Evolutionary conservation across 208 protist genomes (phyloP).

Genomic region (Borovskyia barvae): DNA sequence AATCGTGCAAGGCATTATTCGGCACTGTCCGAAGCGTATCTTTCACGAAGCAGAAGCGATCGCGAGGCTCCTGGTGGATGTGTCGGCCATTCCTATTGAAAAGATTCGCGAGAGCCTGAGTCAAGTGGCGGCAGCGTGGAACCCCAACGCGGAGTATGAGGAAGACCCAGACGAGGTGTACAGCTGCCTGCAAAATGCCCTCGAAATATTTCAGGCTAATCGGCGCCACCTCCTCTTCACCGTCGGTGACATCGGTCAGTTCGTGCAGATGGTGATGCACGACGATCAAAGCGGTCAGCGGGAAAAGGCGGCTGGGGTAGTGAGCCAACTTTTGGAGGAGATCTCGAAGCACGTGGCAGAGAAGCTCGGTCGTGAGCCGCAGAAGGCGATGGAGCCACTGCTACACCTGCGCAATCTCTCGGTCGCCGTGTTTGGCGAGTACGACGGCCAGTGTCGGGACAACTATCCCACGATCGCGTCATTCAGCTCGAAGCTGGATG

Average conservation of each 20-base stretch:
- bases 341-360: slow-evolving; percentile 95
- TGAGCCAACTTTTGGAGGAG: slow-evolving; percentile 96
- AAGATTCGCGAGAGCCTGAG: slow-evolving; percentile 87
- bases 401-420: slow-evolving; percentile 94
- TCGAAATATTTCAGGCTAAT: slow-evolving; percentile 83
- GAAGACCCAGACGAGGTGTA: slow-evolving; percentile 84
- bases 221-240: slow-evolving; percentile 80
- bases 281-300: slow-evolving; percentile 70
- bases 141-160: slow-evolving; percentile 90
- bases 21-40: slow-evolving; percentile 84
- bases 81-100: slow-evolving; percentile 89
- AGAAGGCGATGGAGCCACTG: slow-evolving; percentile 95
- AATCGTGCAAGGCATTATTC: slow-evolving; percentile 74
- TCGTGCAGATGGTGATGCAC: slow-evolving; percentile 81
- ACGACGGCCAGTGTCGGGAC: slow-evolving; percentile 76
- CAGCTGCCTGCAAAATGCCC: slow-evolving; percentile 55
- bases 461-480: slow-evolving; percentile 93
- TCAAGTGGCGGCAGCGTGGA: slow-evolving; percentile 85
- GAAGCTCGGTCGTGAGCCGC: slow-evolving; percentile 91
- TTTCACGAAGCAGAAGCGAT: slow-evolving; percentile 79
- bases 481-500: slow-evolving; percentile 94
- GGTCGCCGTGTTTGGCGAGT: slow-evolving; percentile 97
- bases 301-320: slow-evolving; percentile 79
- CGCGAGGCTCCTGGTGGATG: slow-evolving; percentile 79
- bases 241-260: slow-evolving; percentile 88